These are phyloP conservation scores for Endogone sp. DNA, from an alignment of 192 early-diverging fungal genomes.

Conservation along the genomic window DNA sequence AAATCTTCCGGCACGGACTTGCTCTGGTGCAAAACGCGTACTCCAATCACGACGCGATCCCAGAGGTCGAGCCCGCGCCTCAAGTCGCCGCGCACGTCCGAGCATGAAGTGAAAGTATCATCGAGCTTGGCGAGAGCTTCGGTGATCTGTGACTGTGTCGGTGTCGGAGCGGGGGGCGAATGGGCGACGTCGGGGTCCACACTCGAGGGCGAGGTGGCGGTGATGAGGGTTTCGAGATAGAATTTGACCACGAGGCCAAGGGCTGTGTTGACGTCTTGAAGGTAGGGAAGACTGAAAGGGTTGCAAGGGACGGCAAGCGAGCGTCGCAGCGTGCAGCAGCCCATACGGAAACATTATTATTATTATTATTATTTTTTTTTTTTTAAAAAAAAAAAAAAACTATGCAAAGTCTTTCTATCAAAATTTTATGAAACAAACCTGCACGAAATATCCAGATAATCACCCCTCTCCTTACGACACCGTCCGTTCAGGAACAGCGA, in stretches of 20 bases:
- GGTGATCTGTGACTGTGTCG: constrained; percentile 3
- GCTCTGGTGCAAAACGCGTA: constrained; percentile 14
- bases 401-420: neutral
- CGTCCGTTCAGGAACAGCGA: constrained; percentile 48
- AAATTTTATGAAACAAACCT: constrained; percentile 16
- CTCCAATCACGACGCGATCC: constrained; percentile 24
- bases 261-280: constrained; percentile 46
- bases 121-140: constrained; percentile 34
- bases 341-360: too few relatives aligned
- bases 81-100: constrained; percentile 39
- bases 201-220: constrained; percentile 3
- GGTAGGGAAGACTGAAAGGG: constrained; percentile 41
- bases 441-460: constrained; percentile 44
- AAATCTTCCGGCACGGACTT: constrained; percentile 8
- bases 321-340: too few relatives aligned
- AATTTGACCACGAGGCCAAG: constrained; percentile 45
- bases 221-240: constrained; percentile 43
- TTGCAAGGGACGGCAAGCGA: neutral
- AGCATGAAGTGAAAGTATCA: constrained; percentile 34
- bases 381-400: neutral
- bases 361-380: too few relatives aligned
- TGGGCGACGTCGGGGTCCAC: neutral
- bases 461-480: constrained; percentile 37
- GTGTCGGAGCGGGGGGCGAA: neutral
- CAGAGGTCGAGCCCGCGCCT: constrained; percentile 47